Base-by-base conservation (phyloP, 345 rosid genomes). In the Populus nigra region DNA sequence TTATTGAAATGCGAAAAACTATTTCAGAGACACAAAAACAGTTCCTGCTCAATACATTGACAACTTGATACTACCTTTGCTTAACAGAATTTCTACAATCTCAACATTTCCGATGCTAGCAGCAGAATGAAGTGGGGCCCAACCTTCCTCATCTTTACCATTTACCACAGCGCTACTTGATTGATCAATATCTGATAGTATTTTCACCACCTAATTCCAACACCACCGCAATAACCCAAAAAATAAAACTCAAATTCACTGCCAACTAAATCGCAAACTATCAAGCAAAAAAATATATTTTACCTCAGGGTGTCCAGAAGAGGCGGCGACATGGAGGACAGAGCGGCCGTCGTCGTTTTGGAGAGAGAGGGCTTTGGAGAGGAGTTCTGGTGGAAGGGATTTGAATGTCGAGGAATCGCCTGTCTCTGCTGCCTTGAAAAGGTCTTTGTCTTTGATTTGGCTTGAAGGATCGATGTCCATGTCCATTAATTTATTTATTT, bases 51-150 rank as follows among this genome's bases (percentile, higher is more conserved):
- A 45, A 15, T 45, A 15, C 13, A 59, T 59, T 2, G 27, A 59
- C 10, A 23, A 22, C 8, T 18, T 59, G 8, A n/a, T 3, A 13
- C 35, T 27, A 89, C 99, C 97, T 82, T 85, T 84, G 68, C 73
- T 87, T 75, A 92, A 73, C 72, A 94, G 80, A 68, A 87, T 61
- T 67, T 89, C 91, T 79, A 89, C 82, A 63, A 93, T 85, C 81
- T 88, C 91, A 18, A 74, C 74, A 77, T 89, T 88, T 20, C 97
- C 97, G 53, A 85, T 89, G 85, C 99, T 95, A 16, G 97, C 80
- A 13, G 91, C 96, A 0, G 98, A 95, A 83, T 93, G 99, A 70
- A 95, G 71, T 22, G 98, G 93, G 13, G 91, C 91, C 99, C 97
- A 95, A 0, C 99, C 98, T 90, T 95, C 99, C 72, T 95, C 99